phyloP scores from a whole-genome alignment of 2,329 filamentous ascomycete species.

The Aspergillus fructus region DNA sequence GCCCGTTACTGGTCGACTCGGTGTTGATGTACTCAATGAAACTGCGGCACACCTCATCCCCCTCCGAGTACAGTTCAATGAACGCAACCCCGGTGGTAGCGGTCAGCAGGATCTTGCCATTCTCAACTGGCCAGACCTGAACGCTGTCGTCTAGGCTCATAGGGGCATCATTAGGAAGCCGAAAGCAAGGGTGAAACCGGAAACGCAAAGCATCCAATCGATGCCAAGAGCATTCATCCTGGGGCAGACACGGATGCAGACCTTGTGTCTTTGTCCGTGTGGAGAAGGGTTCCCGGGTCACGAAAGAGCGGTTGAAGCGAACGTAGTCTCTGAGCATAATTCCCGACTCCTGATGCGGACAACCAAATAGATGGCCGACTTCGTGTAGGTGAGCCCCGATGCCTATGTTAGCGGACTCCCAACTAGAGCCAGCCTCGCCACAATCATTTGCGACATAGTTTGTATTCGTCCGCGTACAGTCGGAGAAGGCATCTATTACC shows the following conservation, averaged over 20 bases:
- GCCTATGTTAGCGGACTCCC: constrained; percentile 93
- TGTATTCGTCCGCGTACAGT: constrained; percentile 86
- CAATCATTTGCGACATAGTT: constrained; percentile 79
- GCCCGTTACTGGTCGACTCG: constrained; percentile 54
- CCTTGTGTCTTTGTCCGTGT: constrained; percentile 84
- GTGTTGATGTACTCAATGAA: constrained; percentile 78
- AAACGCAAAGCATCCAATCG: constrained; percentile 85
- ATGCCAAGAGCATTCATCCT: constrained; percentile 90
- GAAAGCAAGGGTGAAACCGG: constrained; percentile 86
- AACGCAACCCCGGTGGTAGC: constrained; percentile 81
- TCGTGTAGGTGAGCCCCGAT: constrained; percentile 93
- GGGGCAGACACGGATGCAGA: constrained; percentile 65
- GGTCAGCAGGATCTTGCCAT: constrained; percentile 71
- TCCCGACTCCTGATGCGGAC: constrained; percentile 84
- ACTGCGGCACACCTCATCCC: constrained; percentile 74
- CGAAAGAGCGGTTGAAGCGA: constrained; percentile 78
- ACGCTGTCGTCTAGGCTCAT: constrained; percentile 70
- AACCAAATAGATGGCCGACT: constrained; percentile 85
- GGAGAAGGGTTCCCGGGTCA: constrained; percentile 77
- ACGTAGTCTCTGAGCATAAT: constrained; percentile 91
- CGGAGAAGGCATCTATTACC: constrained; percentile 81
- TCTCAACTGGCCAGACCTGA: constrained; percentile 82
- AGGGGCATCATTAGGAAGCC: constrained; percentile 71
- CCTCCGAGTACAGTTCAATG: constrained; percentile 76
- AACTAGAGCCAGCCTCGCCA: constrained; percentile 82